Percentiles rank a stretch among this genome's conserved stretches.
These are phyloP conservation scores for Coriolopsis trogii DNA, from an alignment of 1,284 basidiomycete species.

Conservation along the genomic window DNA sequence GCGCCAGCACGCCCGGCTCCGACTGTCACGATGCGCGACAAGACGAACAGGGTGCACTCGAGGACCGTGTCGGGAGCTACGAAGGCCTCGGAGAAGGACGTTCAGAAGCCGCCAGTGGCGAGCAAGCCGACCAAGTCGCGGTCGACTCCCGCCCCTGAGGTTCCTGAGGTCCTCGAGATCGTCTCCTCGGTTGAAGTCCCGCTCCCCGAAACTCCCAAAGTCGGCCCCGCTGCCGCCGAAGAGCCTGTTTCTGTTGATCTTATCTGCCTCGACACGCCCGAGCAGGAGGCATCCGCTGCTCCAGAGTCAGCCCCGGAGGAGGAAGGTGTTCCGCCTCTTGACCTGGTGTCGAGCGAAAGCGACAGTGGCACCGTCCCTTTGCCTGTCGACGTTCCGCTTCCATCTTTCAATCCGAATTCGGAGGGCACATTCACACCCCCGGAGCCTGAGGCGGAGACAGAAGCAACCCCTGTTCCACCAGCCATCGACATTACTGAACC, in stretches of 20 bases:
- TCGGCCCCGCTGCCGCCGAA: not conserved
- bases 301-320: not conserved
- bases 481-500: conserved; percentile 3
- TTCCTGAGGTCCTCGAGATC: conserved; percentile 5
- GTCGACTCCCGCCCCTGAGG: conserved; percentile 10
- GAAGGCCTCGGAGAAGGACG: conserved; percentile 5
- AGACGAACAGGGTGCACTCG: conserved; percentile 1
- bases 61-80: not conserved
- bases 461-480: not conserved
- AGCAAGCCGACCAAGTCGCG: conserved; percentile 8
- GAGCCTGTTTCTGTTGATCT: not conserved
- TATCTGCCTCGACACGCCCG: conserved; percentile 3
- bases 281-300: not conserved
- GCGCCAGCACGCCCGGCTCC: not conserved
- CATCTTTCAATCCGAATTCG: conserved; percentile 3
- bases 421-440: not conserved
- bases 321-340: not conserved
- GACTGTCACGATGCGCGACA: conserved; percentile 20
- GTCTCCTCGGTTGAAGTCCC: conserved; percentile 18
- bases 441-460: not conserved
- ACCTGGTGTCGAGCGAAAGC: too few relatives aligned
- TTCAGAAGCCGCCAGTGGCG: conserved; percentile 5
- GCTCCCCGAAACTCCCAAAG: conserved; percentile 18
- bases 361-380: not conserved
- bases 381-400: conserved; percentile 14